Base-by-base conservation (phyloP, 352 stramenopile species). In the Phytophthora cactorum region DNA sequence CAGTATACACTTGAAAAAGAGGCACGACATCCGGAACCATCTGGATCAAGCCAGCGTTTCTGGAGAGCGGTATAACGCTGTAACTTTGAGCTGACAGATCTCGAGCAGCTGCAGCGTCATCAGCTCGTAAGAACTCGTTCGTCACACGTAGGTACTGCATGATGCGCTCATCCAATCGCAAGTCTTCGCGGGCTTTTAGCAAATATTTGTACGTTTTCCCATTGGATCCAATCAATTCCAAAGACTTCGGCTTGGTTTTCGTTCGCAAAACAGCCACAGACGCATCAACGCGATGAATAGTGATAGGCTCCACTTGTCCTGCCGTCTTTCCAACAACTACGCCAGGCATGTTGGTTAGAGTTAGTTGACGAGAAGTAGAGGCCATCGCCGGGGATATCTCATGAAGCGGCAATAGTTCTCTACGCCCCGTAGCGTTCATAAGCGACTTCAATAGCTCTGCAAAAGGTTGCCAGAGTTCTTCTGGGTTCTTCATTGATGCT, bases 81-180 rank as follows among this genome's bases (percentile, higher is more conserved):
- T 96, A 96, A 43, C 86, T 78, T 64, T 88, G 69, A 8, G 81
- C 78, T 5, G 52, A 68, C 38, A 92, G 65, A 56, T 88, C 73
- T 36, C 87, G 75, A 52, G 59, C 56, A 34, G 51, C 67, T 27
- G 84, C 73, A n/a, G 56, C 52, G 0, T 68, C 66, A 72, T 94
- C 78, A 28, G 78, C 74, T 32, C 59, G 55, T 44, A 97, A 59
- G 27, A 96, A 86, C 14, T 77, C 75, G 61, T 97, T 97, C 17
- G 86, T 79, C 32, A 84, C 82, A 29, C 62, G 65, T 41, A 97
- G 66, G 43, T 96, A 90, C 74, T 97, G 91, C 91, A 97, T 97
- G 51, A 97, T 84, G 5, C 91, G 82, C 62, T 97, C 89, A 61
- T 97, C 91, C 25, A 97, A 75, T 17, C 88, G 88, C 31, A 97